Evolutionary conservation across 345 rosid genomes (phyloP), one percentile per base, ranked within the genome.

Genomic region (Boechera stricta): DNA sequence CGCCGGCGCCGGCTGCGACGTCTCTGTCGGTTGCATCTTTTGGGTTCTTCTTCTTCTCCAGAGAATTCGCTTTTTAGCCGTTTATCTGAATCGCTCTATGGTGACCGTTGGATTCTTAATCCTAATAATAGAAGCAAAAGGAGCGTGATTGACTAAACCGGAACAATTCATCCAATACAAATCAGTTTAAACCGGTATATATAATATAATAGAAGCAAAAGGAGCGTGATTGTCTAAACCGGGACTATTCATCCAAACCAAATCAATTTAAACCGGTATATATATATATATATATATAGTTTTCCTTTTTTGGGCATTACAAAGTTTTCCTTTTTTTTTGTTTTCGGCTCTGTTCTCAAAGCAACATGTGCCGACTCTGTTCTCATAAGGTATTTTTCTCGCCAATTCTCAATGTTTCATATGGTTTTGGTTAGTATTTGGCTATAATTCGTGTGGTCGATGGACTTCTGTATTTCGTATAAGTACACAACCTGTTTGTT

Each of bases 1-100:
- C 73, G 83, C 85, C 83, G 74, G 76, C 64, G 76, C 84, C 80
- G 86, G 87, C 54, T 80, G 79, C 67, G 80, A 78, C 76, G 75
- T 67, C 69, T 84, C 87, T 83, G 86, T 84, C 84, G 79, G 83
- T 58, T 71, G 69, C 67, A 77, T 64, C 79, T 48, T 73, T 33
- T 44, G 15, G 4, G 11, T 72, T 64, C 67, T 44, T 54, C 16
- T 70, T 39, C 44, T 41, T 48, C 69, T 51, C 45, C 21, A 10
- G 45, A 49, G 44, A 48, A 12, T 41, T 10, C 28, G 31, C 64
- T 35, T 45, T 74, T 74, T 36, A 32, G 64, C 64, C 64, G 71
- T 64, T 74, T 74, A 11, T 48, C 74, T 18, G 53, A 51, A 67
- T 42, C 75, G 58, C 5, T 69, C 71, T 32, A 54, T 16, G 26